Conservation (phyloP, 2,329 filamentous ascomycete genomes). For the Colletotrichum sublineola region DNA sequence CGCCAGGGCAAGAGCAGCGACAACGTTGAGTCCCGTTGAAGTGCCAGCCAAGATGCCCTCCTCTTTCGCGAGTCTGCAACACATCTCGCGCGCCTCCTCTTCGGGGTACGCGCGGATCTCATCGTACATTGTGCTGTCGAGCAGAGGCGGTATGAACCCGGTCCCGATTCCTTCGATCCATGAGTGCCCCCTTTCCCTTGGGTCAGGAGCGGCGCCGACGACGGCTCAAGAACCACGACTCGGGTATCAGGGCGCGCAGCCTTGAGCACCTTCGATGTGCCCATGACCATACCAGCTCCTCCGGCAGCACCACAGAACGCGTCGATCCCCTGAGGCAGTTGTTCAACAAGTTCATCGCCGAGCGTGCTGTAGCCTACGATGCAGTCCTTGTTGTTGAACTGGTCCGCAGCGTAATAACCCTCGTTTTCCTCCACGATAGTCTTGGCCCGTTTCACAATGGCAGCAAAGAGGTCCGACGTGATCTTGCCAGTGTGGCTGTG, state of each 20-base stretch:
- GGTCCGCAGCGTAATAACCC: slow-evolving; percentile 26
- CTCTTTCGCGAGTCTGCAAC: slow-evolving; percentile 30
- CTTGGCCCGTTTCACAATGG: slow-evolving; percentile 13
- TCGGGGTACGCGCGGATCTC: slow-evolving; percentile 23
- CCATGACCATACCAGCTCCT: slow-evolving; percentile 40
- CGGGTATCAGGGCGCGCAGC: neutral
- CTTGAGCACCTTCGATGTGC: slow-evolving; percentile 28
- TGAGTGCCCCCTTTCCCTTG: slow-evolving; percentile 17
- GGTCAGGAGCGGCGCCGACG: slow-evolving; percentile 4
- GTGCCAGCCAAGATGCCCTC: slow-evolving; percentile 30
- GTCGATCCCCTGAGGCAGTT: slow-evolving; percentile 38
- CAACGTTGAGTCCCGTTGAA: slow-evolving; percentile 21
- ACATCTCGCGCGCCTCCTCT: slow-evolving; percentile 29
- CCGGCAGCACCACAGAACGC: slow-evolving; percentile 41
- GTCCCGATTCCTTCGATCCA: slow-evolving; percentile 28
- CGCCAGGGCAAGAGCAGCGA: slow-evolving; percentile 16
- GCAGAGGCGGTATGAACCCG: slow-evolving; percentile 19
- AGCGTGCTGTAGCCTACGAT: slow-evolving; percentile 35
- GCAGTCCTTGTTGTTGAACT: slow-evolving; percentile 40
- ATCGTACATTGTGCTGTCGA: slow-evolving; percentile 26
- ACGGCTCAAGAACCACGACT: slow-evolving; percentile 31
- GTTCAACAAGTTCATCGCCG: slow-evolving; percentile 19
- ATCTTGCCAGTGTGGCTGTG: slow-evolving; percentile 35
- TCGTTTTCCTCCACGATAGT: slow-evolving; percentile 12
- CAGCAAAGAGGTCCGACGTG: slow-evolving; percentile 34